Conservation (phyloP, 345 rosid genomes). For the Eucalyptus regnans region DNA sequence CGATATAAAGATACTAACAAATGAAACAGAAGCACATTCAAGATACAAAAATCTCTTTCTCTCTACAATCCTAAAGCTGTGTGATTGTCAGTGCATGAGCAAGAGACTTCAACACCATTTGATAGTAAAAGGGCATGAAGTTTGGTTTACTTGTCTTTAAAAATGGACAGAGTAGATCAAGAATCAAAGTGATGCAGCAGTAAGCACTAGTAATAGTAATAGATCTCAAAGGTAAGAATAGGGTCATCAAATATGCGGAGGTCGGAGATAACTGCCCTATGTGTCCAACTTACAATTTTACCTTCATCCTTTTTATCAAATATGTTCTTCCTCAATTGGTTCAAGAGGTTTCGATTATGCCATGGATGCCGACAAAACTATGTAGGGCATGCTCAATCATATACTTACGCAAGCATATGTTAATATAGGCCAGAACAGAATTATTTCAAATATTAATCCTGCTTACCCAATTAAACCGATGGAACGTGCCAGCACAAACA, state of each 20-base stretch:
- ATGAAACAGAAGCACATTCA: neutral
- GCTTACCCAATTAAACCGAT: conserved; percentile 81
- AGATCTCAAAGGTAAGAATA: neutral
- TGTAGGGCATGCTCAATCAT: neutral
- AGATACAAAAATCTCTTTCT: neutral
- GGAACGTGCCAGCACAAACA: conserved; percentile 83
- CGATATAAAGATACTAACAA: neutral
- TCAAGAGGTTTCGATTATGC: neutral
- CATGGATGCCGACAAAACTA: neutral
- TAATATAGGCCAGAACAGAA: neutral
- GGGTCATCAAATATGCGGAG: neutral
- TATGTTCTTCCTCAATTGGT: neutral
- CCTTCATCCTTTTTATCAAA: neutral
- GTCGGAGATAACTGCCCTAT: neutral
- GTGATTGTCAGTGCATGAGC: neutral
- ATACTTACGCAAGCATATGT: neutral
- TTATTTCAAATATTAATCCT: neutral
- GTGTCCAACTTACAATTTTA: neutral
- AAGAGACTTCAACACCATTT: neutral
- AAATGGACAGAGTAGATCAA: neutral
- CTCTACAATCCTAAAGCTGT: neutral
- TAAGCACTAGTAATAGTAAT: neutral
- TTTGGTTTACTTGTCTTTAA: neutral
- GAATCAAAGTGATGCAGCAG: neutral
- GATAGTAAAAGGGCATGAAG: neutral